Base-by-base conservation (phyloP, 1,284 basidiomycete species). In the Rhodotorula sp. region DNA sequence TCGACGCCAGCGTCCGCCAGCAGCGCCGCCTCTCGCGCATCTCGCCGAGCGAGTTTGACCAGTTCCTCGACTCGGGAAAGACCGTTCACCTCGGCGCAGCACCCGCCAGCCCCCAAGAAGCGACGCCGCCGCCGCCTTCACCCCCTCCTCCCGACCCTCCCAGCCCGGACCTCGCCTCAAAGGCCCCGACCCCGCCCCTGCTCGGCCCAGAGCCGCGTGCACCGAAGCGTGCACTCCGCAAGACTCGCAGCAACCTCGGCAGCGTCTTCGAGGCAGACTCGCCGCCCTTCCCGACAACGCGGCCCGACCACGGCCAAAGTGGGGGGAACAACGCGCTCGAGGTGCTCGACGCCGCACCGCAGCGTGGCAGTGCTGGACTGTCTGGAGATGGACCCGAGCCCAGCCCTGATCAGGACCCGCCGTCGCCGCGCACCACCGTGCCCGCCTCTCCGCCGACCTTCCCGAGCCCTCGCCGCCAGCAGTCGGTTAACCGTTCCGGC, bases 11-110 rank as follows among this genome's bases (percentile, higher is more conserved):
- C 27, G 17, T 16, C 25, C 17, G 16, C 23, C 42, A 48, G n/a
- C 41, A 41, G 5, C 62, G 68, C 12, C 56, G 71, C 7, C 61
- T 73, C 27, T 75, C 74, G n/a, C 49, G 74, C 19, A 58, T 75
- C 44, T 55, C 71, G 16, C 71, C 71, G 9, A 52, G 61, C 16
- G 70, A 76, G 23, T 76, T 76, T 25, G 74, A 76, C 42, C 45
- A 55, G 12, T 42, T 76, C 48, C 65, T 76, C 50, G 23, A 41
- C 23, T 58, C 62, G 7, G 46, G 53, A 17, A n/a, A 55, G 5
- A 74, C 74, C 0, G 64, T 59, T 17, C 16, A 53, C 19, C 49
- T 71, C 48, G 19, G 49, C 61, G 25, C 61, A 10, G 23, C 27
- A 8, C 5, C 46, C 27, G 58, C 23, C 5, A 12, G 52, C 53